A percentile compares a stretch with the other conserved stretches of the same genome.
Evolutionary conservation across 768 basidiomycete genomes (phyloP).

Genomic region (Hygrocybe punicea): DNA sequence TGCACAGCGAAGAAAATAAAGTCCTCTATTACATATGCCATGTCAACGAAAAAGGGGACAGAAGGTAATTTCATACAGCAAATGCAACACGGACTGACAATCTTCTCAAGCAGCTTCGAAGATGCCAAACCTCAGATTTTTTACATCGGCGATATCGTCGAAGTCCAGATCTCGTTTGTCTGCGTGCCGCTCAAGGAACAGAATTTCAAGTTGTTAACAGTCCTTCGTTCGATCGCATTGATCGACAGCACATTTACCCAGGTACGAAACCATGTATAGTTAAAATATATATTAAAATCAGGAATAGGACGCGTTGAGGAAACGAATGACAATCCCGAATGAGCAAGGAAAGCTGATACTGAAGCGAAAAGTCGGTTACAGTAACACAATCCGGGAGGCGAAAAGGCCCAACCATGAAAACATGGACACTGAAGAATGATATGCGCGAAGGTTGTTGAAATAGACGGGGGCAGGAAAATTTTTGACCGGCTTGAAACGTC

Average conservation of each 20-base stretch:
- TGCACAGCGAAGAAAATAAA: neutral
- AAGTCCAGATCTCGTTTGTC: constrained; percentile 11
- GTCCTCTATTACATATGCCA: neutral
- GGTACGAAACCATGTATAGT: neutral
- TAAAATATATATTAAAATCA: neutral
- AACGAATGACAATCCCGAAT: neutral
- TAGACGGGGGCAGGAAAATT: too few relatives aligned
- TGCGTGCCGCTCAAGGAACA: constrained; percentile 11
- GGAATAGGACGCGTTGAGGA: neutral
- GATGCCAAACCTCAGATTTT: constrained; percentile 3
- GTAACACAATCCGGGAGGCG: neutral
- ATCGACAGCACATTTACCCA: constrained; percentile 11
- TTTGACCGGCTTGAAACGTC: too few relatives aligned
- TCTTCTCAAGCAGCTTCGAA: neutral
- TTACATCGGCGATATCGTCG: constrained; percentile 14
- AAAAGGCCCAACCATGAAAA: too few relatives aligned
- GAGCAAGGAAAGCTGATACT: neutral
- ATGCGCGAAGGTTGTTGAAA: too few relatives aligned
- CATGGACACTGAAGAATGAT: too few relatives aligned
- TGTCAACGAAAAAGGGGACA: neutral
- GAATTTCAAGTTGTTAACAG: constrained; percentile 11
- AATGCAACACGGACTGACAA: neutral
- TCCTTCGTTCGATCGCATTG: constrained; percentile 11
- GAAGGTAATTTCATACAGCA: neutral
- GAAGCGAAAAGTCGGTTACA: neutral